Percentiles rank a stretch among this genome's conserved stretches.
Evolutionary conservation across 768 basidiomycete genomes (phyloP).

Genomic region (Trametes cinnabarina): DNA sequence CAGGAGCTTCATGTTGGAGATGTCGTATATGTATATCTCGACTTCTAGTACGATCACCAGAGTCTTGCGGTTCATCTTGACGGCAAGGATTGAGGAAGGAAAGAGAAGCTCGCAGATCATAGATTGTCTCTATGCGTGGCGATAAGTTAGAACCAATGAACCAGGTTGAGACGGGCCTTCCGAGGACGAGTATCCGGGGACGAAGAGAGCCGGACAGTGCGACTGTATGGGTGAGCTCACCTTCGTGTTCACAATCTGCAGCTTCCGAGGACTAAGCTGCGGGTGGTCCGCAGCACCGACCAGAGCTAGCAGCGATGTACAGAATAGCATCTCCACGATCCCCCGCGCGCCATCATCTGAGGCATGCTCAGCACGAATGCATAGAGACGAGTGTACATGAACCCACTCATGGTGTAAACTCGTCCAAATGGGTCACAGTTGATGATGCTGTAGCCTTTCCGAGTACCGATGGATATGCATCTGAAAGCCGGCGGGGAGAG

Average conservation of each 20-base stretch:
- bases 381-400: neutral
- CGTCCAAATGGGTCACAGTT: slow-evolving; percentile 98
- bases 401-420: slow-evolving; percentile 84
- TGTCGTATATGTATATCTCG: slow-evolving; percentile 99
- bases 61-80: slow-evolving; percentile 96
- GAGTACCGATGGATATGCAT: slow-evolving; percentile 92
- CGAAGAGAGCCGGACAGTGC: neutral
- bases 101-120: slow-evolving; percentile 99
- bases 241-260: slow-evolving; percentile 99
- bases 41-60: slow-evolving; percentile 93
- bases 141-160: neutral
- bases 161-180: neutral
- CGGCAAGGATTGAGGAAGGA: slow-evolving; percentile 93
- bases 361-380: neutral
- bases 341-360: slow-evolving; percentile 90
- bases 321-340: slow-evolving; percentile 99
- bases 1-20: slow-evolving; percentile 94
- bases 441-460: slow-evolving; percentile 94
- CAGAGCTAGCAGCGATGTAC: slow-evolving; percentile 94
- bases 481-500: slow-evolving; percentile 32
- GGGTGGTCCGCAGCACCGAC: slow-evolving; percentile 96
- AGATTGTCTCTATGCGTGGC: slow-evolving; percentile 74
- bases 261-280: slow-evolving; percentile 82
- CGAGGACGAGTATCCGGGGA: neutral
- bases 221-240: slow-evolving; percentile 39